Evolutionary conservation across 306 rosid species (phyloP).

Genomic region (Ormosia emarginata): DNA sequence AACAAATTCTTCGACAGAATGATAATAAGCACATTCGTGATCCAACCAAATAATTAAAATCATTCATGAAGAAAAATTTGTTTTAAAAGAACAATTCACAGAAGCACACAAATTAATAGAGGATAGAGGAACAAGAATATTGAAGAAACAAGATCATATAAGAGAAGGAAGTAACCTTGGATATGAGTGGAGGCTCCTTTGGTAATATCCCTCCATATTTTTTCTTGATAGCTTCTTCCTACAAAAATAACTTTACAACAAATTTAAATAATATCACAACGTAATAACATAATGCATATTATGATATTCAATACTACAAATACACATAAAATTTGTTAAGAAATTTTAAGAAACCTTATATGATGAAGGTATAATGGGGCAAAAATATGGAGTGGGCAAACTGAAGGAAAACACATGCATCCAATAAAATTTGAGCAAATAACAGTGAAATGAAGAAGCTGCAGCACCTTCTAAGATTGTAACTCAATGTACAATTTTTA

Average conservation of each 20-base stretch:
- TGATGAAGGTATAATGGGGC: not conserved
- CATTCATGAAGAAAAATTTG: slow-evolving; percentile 15
- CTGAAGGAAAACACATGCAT: too few relatives aligned
- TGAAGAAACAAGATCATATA: not conserved
- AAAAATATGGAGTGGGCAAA: too few relatives aligned
- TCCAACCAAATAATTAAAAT: slow-evolving; percentile 52
- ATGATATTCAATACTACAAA: not conserved
- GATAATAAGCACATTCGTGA: slow-evolving; percentile 88
- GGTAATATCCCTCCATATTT: too few relatives aligned
- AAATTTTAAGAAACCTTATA: not conserved
- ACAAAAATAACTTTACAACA: too few relatives aligned
- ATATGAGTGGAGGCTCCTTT: too few relatives aligned
- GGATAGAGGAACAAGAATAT: not conserved
- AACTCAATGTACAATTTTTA: too few relatives aligned
- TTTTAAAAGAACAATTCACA: not conserved
- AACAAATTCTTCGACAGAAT: not conserved
- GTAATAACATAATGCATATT: slow-evolving; percentile 14
- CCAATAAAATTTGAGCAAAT: too few relatives aligned
- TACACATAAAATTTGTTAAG: not conserved
- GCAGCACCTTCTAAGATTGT: too few relatives aligned
- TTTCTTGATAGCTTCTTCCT: too few relatives aligned
- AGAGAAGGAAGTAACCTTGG: too few relatives aligned
- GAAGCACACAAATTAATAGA: not conserved
- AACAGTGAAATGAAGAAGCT: too few relatives aligned
- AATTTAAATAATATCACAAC: too few relatives aligned